These are phyloP conservation scores for Aphanoascus verrucosus DNA, from an alignment of 2,329 filamentous ascomycete species.

Conservation along the genomic window DNA sequence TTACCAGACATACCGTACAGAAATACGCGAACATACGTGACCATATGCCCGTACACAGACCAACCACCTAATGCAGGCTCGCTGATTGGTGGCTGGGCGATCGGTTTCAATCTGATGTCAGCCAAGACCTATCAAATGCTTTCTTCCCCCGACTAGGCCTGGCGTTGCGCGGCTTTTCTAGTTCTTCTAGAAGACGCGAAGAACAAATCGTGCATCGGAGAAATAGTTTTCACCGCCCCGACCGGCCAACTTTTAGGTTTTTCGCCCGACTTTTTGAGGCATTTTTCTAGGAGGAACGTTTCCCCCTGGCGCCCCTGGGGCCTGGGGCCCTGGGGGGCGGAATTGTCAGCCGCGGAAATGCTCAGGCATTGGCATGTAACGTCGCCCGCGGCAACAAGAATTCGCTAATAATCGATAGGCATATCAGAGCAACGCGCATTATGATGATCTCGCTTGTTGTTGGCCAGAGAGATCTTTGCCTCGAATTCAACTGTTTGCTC, in stretches of 20 bases:
- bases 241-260: not conserved
- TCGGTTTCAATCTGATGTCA: not conserved
- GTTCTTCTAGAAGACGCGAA: constrained; percentile 4
- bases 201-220: not conserved
- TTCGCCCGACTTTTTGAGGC: constrained; percentile 2
- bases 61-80: not conserved
- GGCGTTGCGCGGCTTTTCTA: not conserved
- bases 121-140: not conserved
- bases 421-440: too few relatives aligned
- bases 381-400: not conserved
- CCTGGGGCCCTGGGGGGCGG: not conserved
- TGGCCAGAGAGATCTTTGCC: not conserved
- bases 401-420: too few relatives aligned
- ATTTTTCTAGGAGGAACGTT: not conserved
- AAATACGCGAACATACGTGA: not conserved
- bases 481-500: not conserved
- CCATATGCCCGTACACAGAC: not conserved
- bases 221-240: not conserved
- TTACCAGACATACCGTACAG: not conserved
- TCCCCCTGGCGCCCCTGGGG: too few relatives aligned
- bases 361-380: not conserved
- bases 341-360: constrained; percentile 3
- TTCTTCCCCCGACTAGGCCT: not conserved
- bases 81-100: not conserved
- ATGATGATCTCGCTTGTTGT: too few relatives aligned